These are phyloP conservation scores for Yamadazyma oceani DNA, from an alignment of 1,139 yeast species.

Conservation along the genomic window DNA sequence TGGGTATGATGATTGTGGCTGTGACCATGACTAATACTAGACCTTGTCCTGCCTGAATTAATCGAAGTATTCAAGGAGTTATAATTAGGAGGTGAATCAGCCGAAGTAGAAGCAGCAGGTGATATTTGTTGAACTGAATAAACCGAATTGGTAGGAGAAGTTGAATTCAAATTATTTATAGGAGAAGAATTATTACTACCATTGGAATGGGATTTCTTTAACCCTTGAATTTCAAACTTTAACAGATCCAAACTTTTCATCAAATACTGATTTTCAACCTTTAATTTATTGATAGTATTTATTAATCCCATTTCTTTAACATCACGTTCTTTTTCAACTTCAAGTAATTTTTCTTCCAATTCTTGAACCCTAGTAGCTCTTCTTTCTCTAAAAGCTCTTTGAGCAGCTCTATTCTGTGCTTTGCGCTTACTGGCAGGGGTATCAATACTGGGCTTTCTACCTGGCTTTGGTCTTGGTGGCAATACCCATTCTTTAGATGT, in stretches of 20 bases:
- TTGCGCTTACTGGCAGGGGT: conserved; percentile 77
- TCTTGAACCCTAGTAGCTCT: conserved; percentile 64
- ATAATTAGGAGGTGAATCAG: conserved; percentile 40
- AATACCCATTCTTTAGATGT: conserved; percentile 90
- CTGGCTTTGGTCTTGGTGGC: conserved; percentile 91
- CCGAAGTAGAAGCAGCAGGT: conserved; percentile 57
- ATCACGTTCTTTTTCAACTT: conserved; percentile 65
- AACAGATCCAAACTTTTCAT: conserved; percentile 39
- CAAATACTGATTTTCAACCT: conserved; percentile 40
- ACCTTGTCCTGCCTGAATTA: conserved; percentile 1
- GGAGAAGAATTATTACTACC: conserved; percentile 11
- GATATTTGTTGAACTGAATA: conserved; percentile 49
- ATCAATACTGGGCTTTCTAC: conserved; percentile 78
- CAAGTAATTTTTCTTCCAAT: conserved; percentile 48
- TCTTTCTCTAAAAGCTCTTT: conserved; percentile 84
- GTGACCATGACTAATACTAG: neutral
- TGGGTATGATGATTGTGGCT: neutral
- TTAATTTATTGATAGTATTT: conserved; percentile 45
- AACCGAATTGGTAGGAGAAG: conserved; percentile 33
- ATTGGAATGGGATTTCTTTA: conserved; percentile 13
- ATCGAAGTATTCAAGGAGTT: neutral
- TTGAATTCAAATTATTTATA: conserved; percentile 12
- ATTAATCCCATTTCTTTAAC: conserved; percentile 60
- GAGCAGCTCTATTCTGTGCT: conserved; percentile 95
- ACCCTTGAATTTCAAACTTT: conserved; percentile 23